Evolutionary conservation across 805 yeast genomes (phyloP), one percentile per base, ranked within the genome.

Genomic region (Torulaspora quercuum): DNA sequence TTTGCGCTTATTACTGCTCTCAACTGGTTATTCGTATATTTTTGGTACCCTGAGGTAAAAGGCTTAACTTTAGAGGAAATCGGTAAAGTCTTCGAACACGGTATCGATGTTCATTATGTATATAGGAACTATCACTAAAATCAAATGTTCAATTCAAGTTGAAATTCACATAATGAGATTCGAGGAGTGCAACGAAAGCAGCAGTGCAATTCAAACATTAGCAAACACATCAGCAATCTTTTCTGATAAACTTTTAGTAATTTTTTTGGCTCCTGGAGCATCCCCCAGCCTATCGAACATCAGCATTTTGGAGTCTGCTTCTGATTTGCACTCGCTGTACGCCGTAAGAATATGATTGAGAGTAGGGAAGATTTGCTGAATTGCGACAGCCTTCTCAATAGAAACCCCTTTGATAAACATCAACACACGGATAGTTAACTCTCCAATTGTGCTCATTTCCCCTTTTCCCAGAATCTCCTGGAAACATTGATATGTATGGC

Each of bases 371-470:
- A 69, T 56, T 12, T 67, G 65, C 59, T 89, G 97, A 7, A 92
- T 78, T 6, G 76, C 76, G 7, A 77, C 54, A 0, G 98, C 98
- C 55, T 84, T 87, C 45, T 90, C 97, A 19, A 85, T 62, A 0
- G 95, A 77, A 1, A 92, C 69, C 0, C 97, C 98, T 42, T 75
- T 72, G 2, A 83, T 72, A 3, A 88, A 75, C 82, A 88, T 76
- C 14, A 92, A 69, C 80, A 87, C 78, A 29, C 75, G 68, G 2
- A 87, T 63, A 49, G 78, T 90, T 50, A 86, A 63, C 44, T 90
- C 96, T 29, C 76, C 77, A 0, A 86, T 76, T 0, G 95, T 83
- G 52, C 73, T 67, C 67, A 80, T 64, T 16, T 75, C 75, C 2
- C 82, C 69, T 54, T 92, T 92, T 3, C 81, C 75, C 59, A 92